phyloP scores from a whole-genome alignment of 495 filamentous ascomycete species.

The Chaetomium fimeti region DNA sequence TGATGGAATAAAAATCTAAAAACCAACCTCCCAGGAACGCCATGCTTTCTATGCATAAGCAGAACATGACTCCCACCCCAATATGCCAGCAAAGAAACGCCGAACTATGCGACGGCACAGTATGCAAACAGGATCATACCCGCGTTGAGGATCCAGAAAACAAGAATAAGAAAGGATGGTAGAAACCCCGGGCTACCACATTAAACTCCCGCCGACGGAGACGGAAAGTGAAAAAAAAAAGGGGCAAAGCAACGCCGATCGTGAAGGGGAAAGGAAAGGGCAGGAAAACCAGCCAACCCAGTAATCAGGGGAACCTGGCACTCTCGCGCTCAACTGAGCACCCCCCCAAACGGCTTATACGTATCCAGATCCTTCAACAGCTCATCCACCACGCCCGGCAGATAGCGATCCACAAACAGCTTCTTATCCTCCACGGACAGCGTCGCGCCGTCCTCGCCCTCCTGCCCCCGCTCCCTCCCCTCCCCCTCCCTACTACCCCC shows the following conservation, averaged over 20 bases:
- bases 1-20: slow-evolving; percentile 8
- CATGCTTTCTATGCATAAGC: slow-evolving; percentile 7
- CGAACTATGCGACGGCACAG: slow-evolving; percentile 13
- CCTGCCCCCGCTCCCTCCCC: slow-evolving; percentile 30
- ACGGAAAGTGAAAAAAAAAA: slow-evolving; percentile 21
- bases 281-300: neutral
- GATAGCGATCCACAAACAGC: slow-evolving; percentile 70
- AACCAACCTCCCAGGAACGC: slow-evolving; percentile 6
- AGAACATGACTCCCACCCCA: slow-evolving; percentile 2
- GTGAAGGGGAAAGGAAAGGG: neutral
- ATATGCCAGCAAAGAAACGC: slow-evolving; percentile 16
- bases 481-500: slow-evolving; percentile 27
- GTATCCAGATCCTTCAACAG: slow-evolving; percentile 86
- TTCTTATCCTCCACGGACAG: slow-evolving; percentile 86
- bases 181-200: slow-evolving; percentile 15
- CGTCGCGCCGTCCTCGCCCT: slow-evolving; percentile 47
- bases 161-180: neutral
- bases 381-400: slow-evolving; percentile 82
- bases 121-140: slow-evolving; percentile 17
- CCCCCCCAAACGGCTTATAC: slow-evolving; percentile 66
- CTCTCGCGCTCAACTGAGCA: slow-evolving; percentile 37
- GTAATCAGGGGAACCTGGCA: neutral
- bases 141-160: slow-evolving; percentile 1
- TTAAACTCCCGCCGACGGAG: slow-evolving; percentile 20
- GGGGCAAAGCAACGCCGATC: neutral